phyloP scores from a whole-genome alignment of 257 asterid genomes.

The Solanum chilense region DNA sequence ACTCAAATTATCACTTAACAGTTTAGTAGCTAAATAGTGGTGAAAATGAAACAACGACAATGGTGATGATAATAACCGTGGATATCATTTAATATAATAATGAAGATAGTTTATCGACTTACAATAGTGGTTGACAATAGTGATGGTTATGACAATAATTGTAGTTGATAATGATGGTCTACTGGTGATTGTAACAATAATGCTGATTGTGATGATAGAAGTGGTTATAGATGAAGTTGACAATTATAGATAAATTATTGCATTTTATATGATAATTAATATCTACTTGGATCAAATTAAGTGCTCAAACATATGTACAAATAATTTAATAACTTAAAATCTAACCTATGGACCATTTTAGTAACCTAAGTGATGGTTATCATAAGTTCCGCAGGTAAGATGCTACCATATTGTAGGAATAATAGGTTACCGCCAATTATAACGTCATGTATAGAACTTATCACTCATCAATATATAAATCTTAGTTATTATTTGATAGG shows the following conservation, averaged over 20 bases:
- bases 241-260: neutral
- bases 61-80: neutral
- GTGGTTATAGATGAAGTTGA: accelerated
- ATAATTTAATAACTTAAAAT: neutral
- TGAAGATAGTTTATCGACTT: neutral
- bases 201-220: accelerated
- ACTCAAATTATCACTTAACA: neutral
- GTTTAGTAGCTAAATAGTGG: neutral
- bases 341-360: too few species aligned
- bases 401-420: neutral
- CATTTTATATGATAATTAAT: neutral
- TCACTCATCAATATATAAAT: neutral
- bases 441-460: neutral
- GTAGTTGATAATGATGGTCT: neutral
- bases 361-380: neutral
- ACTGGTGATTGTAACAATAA: neutral
- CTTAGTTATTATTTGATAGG: neutral
- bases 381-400: neutral
- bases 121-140: too few species aligned
- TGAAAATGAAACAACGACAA: neutral
- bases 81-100: neutral
- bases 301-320: neutral
- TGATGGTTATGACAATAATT: too few species aligned
- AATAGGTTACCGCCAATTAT: neutral
- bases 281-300: neutral